Base-by-base conservation (phyloP, 495 filamentous ascomycete species). In the Aspergillus carlsbadensis region DNA sequence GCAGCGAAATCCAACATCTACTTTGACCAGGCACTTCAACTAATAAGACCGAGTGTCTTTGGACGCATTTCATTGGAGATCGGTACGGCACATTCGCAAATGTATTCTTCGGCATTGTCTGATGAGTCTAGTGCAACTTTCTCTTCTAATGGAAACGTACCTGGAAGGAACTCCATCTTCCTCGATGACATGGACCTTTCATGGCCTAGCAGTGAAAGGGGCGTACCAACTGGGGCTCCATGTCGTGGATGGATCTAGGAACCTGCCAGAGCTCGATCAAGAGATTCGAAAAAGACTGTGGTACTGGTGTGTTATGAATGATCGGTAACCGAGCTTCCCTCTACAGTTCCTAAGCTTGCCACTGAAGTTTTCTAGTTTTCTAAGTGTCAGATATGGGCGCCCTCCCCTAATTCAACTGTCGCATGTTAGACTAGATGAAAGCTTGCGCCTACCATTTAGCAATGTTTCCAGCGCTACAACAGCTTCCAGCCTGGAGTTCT, bases 231-330 rank as follows among this genome's bases (percentile, higher is more conserved):
- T 53, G 10, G 50, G 50, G 0, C 21, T 53, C 5, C 50, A 53
- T 17, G 5, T 6, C 2, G 22, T 29, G 20, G 35, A 8, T 29
- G 4, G 11, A 5, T 53, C 37, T 1, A 53, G 26, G 22, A 10
- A 18, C 15, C 5, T 15, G n/a, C 15, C 36, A 10, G 11, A 26
- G 6, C 6, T 21, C n/a, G 50, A 42, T 10, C 10, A 36, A n/a
- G 50, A 53, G 15, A 17, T 53, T 6, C 50, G 50, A 15, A 26
- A 10, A 17, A 53, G 50, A 22, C 10, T 33, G 11, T 53, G 50
- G 50, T 53, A 42, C 26, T 53, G 50, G 35, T 53, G 50, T 29
- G 36, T 53, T 22, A 53, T 53, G 36, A 53, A 53, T 42, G 50
- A 53, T 41, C 33, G 50, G 50, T 53, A 37, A 37, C 13, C 35